phyloP scores from a whole-genome alignment of 2,329 filamentous ascomycete species.

The Alternaria angustiovoidea region DNA sequence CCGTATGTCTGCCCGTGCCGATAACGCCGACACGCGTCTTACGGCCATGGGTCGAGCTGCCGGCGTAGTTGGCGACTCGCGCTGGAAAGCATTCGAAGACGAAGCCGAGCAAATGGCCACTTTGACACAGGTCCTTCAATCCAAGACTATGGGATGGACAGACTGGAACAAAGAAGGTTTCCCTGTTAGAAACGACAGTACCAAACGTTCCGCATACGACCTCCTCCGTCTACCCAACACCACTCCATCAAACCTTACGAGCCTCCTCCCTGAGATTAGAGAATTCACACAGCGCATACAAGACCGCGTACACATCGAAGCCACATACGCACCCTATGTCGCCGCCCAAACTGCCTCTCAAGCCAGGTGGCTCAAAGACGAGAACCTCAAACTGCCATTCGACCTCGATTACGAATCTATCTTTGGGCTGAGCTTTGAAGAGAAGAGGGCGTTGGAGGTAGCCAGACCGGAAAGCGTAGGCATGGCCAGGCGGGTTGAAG shows the following conservation, averaged over 20 bases:
- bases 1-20: slow-evolving; percentile 87
- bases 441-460: slow-evolving; percentile 73
- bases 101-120: slow-evolving; percentile 72
- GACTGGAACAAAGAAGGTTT: slow-evolving; percentile 78
- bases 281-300: slow-evolving; percentile 67
- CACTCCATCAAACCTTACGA: slow-evolving; percentile 65
- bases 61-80: slow-evolving; percentile 78
- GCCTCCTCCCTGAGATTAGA: slow-evolving; percentile 64
- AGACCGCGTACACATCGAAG: slow-evolving; percentile 79
- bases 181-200: slow-evolving; percentile 70
- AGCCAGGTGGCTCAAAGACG: slow-evolving; percentile 76
- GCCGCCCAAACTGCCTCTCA: slow-evolving; percentile 73
- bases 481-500: slow-evolving; percentile 88
- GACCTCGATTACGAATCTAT: slow-evolving; percentile 80
- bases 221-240: slow-evolving; percentile 71
- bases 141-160: slow-evolving; percentile 65
- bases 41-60: slow-evolving; percentile 78
- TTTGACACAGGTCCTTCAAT: slow-evolving; percentile 68
- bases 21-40: slow-evolving; percentile 90
- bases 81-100: slow-evolving; percentile 76
- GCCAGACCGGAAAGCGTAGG: slow-evolving; percentile 85
- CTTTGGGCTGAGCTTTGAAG: slow-evolving; percentile 78
- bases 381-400: slow-evolving; percentile 73
- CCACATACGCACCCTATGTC: slow-evolving; percentile 86
- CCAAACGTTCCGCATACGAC: slow-evolving; percentile 77